A percentile compares a stretch with the other conserved stretches of the same genome.
Conservation (phyloP, 805 yeast genomes). For the Spathaspora boniae region DNA sequence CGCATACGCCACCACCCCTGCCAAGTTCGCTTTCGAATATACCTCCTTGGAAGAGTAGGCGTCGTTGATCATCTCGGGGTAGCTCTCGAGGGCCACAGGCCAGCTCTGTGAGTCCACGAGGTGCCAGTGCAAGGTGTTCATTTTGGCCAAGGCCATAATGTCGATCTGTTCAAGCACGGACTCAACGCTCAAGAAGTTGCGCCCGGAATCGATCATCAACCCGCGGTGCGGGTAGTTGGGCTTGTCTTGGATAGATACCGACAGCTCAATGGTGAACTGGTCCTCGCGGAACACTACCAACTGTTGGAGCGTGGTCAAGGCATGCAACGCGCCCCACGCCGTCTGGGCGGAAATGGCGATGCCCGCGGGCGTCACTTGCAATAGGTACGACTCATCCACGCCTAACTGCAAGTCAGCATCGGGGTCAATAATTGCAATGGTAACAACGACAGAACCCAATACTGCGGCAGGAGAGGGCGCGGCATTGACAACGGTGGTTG, state of each 20-base stretch:
- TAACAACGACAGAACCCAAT: not conserved
- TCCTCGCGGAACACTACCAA: slow-evolving; percentile 26
- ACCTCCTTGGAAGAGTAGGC: slow-evolving; percentile 32
- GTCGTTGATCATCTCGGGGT: slow-evolving; percentile 36
- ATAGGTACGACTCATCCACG: slow-evolving; percentile 33
- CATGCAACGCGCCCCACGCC: slow-evolving; percentile 42
- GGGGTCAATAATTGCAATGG: slow-evolving; percentile 15
- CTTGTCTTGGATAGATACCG: slow-evolving; percentile 29
- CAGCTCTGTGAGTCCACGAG: slow-evolving; percentile 37
- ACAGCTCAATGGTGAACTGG: slow-evolving; percentile 25
- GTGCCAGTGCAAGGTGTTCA: slow-evolving; percentile 43
- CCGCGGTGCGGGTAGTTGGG: slow-evolving; percentile 39
- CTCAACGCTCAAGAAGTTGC: slow-evolving; percentile 29
- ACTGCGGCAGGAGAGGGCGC: not conserved
- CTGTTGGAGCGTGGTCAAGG: slow-evolving; percentile 38
- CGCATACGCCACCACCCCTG: slow-evolving; percentile 28
- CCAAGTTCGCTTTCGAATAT: slow-evolving; percentile 25
- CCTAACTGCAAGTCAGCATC: slow-evolving; percentile 29
- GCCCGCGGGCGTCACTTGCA: slow-evolving; percentile 14
- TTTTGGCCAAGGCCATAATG: slow-evolving; percentile 33
- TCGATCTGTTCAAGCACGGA: slow-evolving; percentile 34
- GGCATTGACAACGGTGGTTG: not conserved
- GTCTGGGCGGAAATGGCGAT: slow-evolving; percentile 28
- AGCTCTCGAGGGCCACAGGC: slow-evolving; percentile 30
- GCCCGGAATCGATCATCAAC: slow-evolving; percentile 34